Percentiles rank a stretch among this genome's conserved stretches.
Evolutionary conservation across 2,329 filamentous ascomycete species (phyloP).

Genomic region (Lachnellula suecica): DNA sequence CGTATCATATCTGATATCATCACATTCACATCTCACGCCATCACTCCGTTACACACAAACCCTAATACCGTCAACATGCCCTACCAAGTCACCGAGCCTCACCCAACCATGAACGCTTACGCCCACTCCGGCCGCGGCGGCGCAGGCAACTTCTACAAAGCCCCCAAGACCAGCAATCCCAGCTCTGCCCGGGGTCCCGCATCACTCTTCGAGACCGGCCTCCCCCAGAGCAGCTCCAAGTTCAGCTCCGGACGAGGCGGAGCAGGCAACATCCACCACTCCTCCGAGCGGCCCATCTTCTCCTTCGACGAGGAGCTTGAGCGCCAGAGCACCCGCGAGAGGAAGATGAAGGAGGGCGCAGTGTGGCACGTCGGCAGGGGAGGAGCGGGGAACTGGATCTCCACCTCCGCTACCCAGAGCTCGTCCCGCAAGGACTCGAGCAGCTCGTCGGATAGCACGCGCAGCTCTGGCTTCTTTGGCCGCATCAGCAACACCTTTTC

Average conservation of each 20-base stretch:
- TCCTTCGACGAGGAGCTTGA: constrained; percentile 34
- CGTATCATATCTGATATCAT: not conserved
- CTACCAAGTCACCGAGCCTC: constrained; percentile 32
- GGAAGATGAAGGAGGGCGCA: constrained; percentile 24
- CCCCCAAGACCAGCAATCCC: constrained; percentile 25
- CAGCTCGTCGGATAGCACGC: constrained; percentile 16
- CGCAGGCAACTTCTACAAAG: constrained; percentile 33
- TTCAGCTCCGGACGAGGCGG: constrained; percentile 32
- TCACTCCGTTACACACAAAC: constrained; percentile 13
- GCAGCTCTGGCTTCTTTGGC: constrained; percentile 21
- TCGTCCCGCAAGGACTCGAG: constrained; percentile 26
- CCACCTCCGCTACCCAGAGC: constrained; percentile 3
- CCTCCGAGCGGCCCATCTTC: constrained; percentile 29
- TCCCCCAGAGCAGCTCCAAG: constrained; percentile 25
- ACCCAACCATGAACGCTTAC: constrained; percentile 29
- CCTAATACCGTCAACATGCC: constrained; percentile 10
- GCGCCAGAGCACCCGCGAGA: constrained; percentile 28
- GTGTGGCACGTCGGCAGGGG: constrained; percentile 31
- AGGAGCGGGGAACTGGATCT: constrained; percentile 31
- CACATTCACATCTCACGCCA: constrained; percentile 2
- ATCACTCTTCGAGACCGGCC: constrained; percentile 26
- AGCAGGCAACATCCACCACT: constrained; percentile 32
- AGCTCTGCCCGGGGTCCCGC: constrained; percentile 27
- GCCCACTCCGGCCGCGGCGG: constrained; percentile 32
- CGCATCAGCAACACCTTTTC: constrained; percentile 24